These are phyloP conservation scores for Haematococcus lacustris DNA, from an alignment of 139 green algal genomes.

Conservation along the genomic window DNA sequence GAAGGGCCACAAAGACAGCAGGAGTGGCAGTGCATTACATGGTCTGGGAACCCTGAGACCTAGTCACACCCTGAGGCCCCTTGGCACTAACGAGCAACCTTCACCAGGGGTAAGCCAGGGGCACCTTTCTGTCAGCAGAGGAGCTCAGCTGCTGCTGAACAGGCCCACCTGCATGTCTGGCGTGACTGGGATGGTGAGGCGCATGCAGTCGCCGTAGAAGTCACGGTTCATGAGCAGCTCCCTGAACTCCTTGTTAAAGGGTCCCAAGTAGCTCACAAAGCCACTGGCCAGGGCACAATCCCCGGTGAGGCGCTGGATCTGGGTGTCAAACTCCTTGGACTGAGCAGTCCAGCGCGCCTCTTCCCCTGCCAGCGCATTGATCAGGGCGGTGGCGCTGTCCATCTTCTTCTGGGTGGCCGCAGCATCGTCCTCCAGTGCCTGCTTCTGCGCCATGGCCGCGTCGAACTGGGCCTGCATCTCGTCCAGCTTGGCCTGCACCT, in stretches of 20 bases:
- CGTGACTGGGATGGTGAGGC: slow-evolving; percentile 69
- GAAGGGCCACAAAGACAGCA: too few relatives aligned
- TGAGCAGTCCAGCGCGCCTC: slow-evolving; percentile 85
- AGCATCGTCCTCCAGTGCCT: slow-evolving; percentile 84
- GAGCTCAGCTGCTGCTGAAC: too few relatives aligned
- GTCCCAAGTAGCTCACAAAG: slow-evolving; percentile 88
- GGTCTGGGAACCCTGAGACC: too few relatives aligned
- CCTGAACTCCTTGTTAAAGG: slow-evolving; percentile 93
- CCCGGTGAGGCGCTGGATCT: slow-evolving; percentile 72
- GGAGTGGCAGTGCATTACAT: too few relatives aligned
- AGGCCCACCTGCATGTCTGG: slow-evolving; percentile 57
- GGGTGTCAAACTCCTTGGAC: slow-evolving; percentile 75
- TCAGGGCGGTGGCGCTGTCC: slow-evolving; percentile 82
- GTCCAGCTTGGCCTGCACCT: slow-evolving; percentile 85
- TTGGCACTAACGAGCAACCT: too few relatives aligned
- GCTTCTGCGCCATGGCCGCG: slow-evolving; percentile 85
- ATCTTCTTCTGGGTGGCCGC: slow-evolving; percentile 79
- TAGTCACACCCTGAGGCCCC: too few relatives aligned
- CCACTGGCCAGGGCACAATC: slow-evolving; percentile 75
- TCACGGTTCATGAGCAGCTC: slow-evolving; percentile 79
- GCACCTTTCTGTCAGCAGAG: too few relatives aligned
- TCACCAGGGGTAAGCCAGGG: too few relatives aligned
- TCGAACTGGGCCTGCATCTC: slow-evolving; percentile 91
- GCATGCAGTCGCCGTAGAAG: slow-evolving; percentile 70
- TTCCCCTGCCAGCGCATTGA: slow-evolving; percentile 87